These are phyloP conservation scores for Platanthera guangdongensis DNA, from an alignment of 106 monocot genomes.

Conservation along the genomic window DNA sequence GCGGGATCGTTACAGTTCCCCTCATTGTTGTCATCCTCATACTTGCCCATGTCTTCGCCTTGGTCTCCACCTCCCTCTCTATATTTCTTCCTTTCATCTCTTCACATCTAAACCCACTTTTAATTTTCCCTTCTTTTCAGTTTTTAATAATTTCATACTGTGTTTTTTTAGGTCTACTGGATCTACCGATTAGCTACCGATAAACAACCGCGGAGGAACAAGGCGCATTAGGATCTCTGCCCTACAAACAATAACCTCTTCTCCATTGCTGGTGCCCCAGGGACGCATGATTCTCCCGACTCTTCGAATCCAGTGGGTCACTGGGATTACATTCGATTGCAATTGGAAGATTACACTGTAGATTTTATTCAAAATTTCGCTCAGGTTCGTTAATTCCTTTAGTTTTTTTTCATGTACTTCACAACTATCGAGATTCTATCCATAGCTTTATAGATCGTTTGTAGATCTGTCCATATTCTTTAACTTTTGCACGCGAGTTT, in stretches of 20 bases:
- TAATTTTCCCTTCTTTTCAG: background rate
- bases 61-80: constrained; percentile 18
- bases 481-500: no score
- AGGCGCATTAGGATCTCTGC: constrained; percentile 17
- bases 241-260: no score
- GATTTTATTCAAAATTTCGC: background rate
- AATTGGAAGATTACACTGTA: background rate
- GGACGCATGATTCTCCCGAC: no score
- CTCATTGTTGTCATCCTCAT: constrained; percentile 47
- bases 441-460: no score
- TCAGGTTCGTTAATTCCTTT: background rate
- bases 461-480: no score
- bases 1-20: no score
- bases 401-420: no score
- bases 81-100: background rate
- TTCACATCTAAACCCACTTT: background rate
- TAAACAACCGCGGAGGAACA: constrained; percentile 34
- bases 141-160: background rate
- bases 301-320: background rate
- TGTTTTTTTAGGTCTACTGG: constrained; percentile 47
- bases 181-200: constrained; percentile 60
- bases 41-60: constrained; percentile 45
- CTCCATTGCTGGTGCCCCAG: no score
- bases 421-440: no score
- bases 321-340: background rate